A percentile compares a stretch with the other conserved stretches of the same genome.
Conservation (phyloP, 2,329 filamentous ascomycete species). For the Xylariales sp. region DNA sequence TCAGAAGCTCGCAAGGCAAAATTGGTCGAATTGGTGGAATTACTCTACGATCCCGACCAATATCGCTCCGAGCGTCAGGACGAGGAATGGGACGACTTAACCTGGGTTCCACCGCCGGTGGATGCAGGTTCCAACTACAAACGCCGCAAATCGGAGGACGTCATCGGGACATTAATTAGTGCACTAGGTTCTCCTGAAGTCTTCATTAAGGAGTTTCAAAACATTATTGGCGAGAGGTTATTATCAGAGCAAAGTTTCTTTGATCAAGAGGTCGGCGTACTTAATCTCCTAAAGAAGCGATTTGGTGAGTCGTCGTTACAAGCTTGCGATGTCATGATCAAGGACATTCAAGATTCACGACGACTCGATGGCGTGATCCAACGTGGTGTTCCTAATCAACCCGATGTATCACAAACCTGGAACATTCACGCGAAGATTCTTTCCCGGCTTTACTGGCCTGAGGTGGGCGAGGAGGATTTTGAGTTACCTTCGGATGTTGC, state of each 20-base stretch:
- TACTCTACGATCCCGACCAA: slow-evolving; percentile 72
- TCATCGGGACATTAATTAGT: slow-evolving; percentile 89
- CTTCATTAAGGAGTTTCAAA: slow-evolving; percentile 94
- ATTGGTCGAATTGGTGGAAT: slow-evolving; percentile 73
- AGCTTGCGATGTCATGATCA: slow-evolving; percentile 96
- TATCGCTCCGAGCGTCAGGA: slow-evolving; percentile 64
- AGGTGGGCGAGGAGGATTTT: slow-evolving; percentile 77
- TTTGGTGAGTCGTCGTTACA: slow-evolving; percentile 89
- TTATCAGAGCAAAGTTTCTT: slow-evolving; percentile 75
- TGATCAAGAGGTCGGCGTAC: slow-evolving; percentile 82
- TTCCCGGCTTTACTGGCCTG: slow-evolving; percentile 93
- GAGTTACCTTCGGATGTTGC: slow-evolving; percentile 68
- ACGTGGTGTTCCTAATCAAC: slow-evolving; percentile 52
- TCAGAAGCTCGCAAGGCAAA: slow-evolving; percentile 58
- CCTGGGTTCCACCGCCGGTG: slow-evolving; percentile 91
- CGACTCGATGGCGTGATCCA: slow-evolving; percentile 77
- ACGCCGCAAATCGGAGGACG: slow-evolving; percentile 87
- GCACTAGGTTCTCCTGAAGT: slow-evolving; percentile 89
- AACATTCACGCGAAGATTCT: slow-evolving; percentile 84
- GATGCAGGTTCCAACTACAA: slow-evolving; percentile 94
- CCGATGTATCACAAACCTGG: slow-evolving; percentile 46
- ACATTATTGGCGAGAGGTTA: slow-evolving; percentile 86
- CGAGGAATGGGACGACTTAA: slow-evolving; percentile 87
- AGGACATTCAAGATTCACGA: slow-evolving; percentile 86
- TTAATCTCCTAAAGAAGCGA: slow-evolving; percentile 87